Evolutionary conservation across 108 stramenopile genomes (phyloP).

Genomic region (Schizochytrium sp.): DNA sequence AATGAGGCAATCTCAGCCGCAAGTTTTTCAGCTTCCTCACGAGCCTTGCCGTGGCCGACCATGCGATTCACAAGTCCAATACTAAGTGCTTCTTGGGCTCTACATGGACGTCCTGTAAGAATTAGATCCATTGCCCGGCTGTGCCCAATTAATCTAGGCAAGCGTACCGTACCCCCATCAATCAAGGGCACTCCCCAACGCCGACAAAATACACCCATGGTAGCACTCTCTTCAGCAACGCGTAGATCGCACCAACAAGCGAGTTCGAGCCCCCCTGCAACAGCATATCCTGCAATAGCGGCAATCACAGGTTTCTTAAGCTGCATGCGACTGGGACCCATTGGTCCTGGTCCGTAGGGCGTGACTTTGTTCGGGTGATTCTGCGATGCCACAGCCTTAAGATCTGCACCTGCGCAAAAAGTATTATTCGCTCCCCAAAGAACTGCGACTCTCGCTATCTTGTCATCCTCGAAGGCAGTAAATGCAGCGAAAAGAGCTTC

Average conservation of each 20-base stretch:
- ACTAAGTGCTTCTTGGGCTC: slow-evolving; percentile 25
- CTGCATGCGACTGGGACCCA: slow-evolving; percentile 65
- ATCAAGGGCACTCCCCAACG: slow-evolving; percentile 66
- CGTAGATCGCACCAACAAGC: slow-evolving; percentile 64
- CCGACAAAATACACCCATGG: slow-evolving; percentile 66
- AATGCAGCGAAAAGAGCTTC: slow-evolving; percentile 26
- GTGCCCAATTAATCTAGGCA: slow-evolving; percentile 61
- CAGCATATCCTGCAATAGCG: slow-evolving; percentile 60
- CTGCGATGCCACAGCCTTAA: slow-evolving; percentile 49
- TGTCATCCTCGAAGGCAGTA: slow-evolving; percentile 40
- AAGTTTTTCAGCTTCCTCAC: slow-evolving; percentile 36
- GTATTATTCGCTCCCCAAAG: slow-evolving; percentile 52
- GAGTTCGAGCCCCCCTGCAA: slow-evolving; percentile 67
- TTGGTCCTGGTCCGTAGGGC: slow-evolving; percentile 53
- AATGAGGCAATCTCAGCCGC: slow-evolving; percentile 53
- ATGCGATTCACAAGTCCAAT: slow-evolving; percentile 64
- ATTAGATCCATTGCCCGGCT: slow-evolving; percentile 63
- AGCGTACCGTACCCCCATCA: slow-evolving; percentile 67
- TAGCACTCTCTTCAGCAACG: slow-evolving; percentile 52
- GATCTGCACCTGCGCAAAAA: slow-evolving; percentile 65
- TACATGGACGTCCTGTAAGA: slow-evolving; percentile 61
- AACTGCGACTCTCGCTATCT: slow-evolving; percentile 28
- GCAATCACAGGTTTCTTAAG: slow-evolving; percentile 66
- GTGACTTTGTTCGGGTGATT: not conserved
- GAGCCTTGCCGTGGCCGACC: slow-evolving; percentile 51